These are phyloP conservation scores for Cercospora sp. DNA, from an alignment of 2,329 filamentous ascomycete genomes.

Conservation along the genomic window DNA sequence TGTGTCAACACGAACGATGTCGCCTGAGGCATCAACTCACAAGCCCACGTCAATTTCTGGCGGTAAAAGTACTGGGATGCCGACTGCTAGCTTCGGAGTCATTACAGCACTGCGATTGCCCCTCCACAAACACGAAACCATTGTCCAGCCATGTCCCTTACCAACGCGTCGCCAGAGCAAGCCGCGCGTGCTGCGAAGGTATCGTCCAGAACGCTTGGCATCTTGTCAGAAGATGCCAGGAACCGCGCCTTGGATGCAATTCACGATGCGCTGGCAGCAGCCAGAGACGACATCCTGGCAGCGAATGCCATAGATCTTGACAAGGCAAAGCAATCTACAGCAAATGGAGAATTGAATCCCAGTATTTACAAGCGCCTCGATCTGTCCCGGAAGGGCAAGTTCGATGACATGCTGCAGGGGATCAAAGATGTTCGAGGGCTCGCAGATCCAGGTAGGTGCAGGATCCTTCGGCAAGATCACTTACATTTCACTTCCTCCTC, in stretches of 20 bases:
- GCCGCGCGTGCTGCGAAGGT: conserved; percentile 76
- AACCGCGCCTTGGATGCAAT: conserved; percentile 85
- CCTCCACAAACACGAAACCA: not conserved
- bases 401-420: conserved; percentile 95
- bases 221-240: conserved; percentile 71
- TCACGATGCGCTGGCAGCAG: conserved; percentile 69
- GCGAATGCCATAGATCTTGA: conserved; percentile 85
- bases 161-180: conserved; percentile 75
- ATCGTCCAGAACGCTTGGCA: conserved; percentile 80
- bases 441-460: conserved; percentile 74
- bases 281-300: conserved; percentile 74
- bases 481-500: conserved; percentile 9
- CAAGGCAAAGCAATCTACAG: conserved; percentile 70
- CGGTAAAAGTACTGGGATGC: not conserved
- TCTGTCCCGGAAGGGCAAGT: conserved; percentile 83
- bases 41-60: not conserved
- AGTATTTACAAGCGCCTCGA: conserved; percentile 88
- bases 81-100: not conserved
- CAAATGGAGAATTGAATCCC: conserved; percentile 72
- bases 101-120: not conserved
- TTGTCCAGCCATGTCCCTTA: conserved; percentile 71
- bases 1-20: not conserved
- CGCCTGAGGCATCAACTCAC: not conserved
- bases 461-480: not conserved
- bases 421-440: conserved; percentile 84